Conservation (phyloP, 257 asterid species). For the Schizonepeta tenuifolia region DNA sequence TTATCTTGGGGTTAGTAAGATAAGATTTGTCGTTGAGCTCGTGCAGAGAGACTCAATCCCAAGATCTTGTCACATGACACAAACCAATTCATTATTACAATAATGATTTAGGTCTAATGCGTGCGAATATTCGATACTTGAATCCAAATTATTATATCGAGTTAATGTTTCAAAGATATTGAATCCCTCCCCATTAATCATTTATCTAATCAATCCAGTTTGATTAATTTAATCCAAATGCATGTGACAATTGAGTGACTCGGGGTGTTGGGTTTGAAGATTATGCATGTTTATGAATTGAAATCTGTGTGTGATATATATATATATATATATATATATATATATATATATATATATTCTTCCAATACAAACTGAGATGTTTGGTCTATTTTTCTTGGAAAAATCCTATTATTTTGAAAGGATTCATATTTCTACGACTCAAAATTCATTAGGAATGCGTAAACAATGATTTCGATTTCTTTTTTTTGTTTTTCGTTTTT, state of each 20-base stretch:
- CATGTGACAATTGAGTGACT: constrained; percentile 63
- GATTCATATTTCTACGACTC: not conserved
- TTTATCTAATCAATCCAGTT: constrained; percentile 47
- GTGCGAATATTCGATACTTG: constrained; percentile 85
- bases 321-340: no score
- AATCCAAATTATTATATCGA: constrained; percentile 37
- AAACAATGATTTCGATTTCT: no score
- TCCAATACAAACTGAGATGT: constrained; percentile 29
- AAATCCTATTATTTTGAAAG: not conserved
- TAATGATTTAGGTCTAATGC: constrained; percentile 53
- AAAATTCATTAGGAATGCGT: not conserved
- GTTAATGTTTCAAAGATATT: constrained; percentile 33
- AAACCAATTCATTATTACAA: constrained; percentile 31
- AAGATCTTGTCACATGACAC: constrained; percentile 69
- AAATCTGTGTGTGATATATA: constrained; percentile 25
- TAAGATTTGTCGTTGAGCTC: constrained; percentile 44
- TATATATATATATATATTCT: no score
- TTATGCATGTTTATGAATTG: constrained; percentile 8
- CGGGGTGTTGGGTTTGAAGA: constrained; percentile 38
- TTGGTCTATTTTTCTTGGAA: constrained; percentile 21
- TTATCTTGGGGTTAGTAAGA: constrained; percentile 44
- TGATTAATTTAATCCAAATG: constrained; percentile 29
- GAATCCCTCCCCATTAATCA: constrained; percentile 42
- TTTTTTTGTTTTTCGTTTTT: no score
- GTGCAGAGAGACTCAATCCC: constrained; percentile 68